Conservation (phyloP, 345 rosid genomes). For the Physaria fendleri region DNA sequence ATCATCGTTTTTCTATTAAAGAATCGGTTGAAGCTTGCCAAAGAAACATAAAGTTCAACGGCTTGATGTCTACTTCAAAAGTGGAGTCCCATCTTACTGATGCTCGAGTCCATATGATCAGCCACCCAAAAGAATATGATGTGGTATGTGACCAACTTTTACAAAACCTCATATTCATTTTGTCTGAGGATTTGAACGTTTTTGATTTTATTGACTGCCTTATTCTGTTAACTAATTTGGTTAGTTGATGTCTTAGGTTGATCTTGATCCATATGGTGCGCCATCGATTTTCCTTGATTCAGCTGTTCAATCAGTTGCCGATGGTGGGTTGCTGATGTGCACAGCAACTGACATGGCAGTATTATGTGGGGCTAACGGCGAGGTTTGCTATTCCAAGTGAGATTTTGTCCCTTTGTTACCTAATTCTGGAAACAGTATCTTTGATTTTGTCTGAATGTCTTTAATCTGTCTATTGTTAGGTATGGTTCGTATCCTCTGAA, state of each 20-base stretch:
- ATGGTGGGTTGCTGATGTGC: conserved; percentile 96
- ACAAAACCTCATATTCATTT: too few species aligned
- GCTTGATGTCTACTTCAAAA: conserved; percentile 71
- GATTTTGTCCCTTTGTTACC: conserved; percentile 18
- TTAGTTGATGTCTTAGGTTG: conserved; percentile 51
- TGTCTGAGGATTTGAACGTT: too few species aligned
- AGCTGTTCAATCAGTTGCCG: conserved; percentile 79
- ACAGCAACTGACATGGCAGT: conserved; percentile 99
- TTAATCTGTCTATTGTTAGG: too few species aligned
- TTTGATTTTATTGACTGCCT: too few species aligned
- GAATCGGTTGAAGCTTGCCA: conserved; percentile 87
- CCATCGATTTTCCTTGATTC: conserved; percentile 94
- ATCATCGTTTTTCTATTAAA: conserved; percentile 19
- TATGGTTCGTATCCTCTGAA: conserved; percentile 90
- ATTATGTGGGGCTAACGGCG: conserved; percentile 93
- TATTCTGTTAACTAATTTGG: neutral
- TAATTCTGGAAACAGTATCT: too few species aligned
- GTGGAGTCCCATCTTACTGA: conserved; percentile 95
- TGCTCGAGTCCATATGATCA: conserved; percentile 92
- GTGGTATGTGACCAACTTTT: too few species aligned
- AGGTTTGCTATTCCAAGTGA: conserved; percentile 99
- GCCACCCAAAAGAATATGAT: conserved; percentile 92
- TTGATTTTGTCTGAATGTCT: too few species aligned
- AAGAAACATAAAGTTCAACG: conserved; percentile 88
- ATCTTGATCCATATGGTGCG: conserved; percentile 99